These are phyloP conservation scores for Trichophyton verrucosum DNA, from an alignment of 2,329 filamentous ascomycete species.

Conservation along the genomic window DNA sequence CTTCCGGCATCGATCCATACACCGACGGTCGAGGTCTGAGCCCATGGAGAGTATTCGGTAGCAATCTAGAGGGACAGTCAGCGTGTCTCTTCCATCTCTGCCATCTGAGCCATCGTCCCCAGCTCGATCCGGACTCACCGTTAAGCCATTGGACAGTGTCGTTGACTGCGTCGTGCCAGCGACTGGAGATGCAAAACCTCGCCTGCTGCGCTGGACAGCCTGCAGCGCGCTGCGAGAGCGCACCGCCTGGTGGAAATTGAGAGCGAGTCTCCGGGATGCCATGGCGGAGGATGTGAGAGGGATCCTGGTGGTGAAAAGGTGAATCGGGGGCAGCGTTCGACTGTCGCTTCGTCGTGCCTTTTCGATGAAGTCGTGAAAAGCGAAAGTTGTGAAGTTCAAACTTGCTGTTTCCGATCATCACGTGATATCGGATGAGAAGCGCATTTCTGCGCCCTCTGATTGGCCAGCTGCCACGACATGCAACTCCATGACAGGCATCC, in stretches of 20 bases:
- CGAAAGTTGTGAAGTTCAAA: slow-evolving; percentile 35
- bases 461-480: background rate
- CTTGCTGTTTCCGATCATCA: slow-evolving; percentile 36
- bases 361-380: slow-evolving; percentile 22
- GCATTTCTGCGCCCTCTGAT: background rate
- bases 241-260: slow-evolving; percentile 83
- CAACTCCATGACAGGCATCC: background rate
- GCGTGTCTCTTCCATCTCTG: slow-evolving; percentile 13
- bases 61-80: slow-evolving; percentile 56
- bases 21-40: slow-evolving; percentile 94
- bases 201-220: slow-evolving; percentile 61
- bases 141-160: slow-evolving; percentile 94
- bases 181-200: slow-evolving; percentile 83
- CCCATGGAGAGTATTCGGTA: slow-evolving; percentile 94
- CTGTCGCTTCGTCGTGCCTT: slow-evolving; percentile 12
- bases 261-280: slow-evolving; percentile 94
- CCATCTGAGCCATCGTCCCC: slow-evolving; percentile 10
- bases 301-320: slow-evolving; percentile 29
- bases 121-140: slow-evolving; percentile 41
- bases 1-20: slow-evolving; percentile 99
- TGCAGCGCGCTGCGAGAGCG: slow-evolving; percentile 77
- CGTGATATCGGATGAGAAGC: slow-evolving; percentile 22
- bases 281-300: slow-evolving; percentile 43
- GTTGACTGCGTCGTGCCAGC: slow-evolving; percentile 77
- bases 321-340: slow-evolving; percentile 34